Evolutionary conservation across 73 alveolate genomes (phyloP), one percentile per base, ranked within the genome.

Genomic region (Uronychia binucleata): DNA sequence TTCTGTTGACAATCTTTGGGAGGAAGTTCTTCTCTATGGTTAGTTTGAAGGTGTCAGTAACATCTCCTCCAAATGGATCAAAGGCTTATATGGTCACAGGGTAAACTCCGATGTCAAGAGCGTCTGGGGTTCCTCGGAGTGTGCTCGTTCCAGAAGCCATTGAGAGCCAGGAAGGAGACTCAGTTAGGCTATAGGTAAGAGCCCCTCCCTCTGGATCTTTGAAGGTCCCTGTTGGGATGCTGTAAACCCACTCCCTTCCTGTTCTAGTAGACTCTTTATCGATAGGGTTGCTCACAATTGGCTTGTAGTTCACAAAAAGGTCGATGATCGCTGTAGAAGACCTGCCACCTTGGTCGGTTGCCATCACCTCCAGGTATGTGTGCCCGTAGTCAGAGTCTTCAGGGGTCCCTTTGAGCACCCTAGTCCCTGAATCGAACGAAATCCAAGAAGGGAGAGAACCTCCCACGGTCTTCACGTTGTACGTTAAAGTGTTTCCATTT

Each of bases 161-260:
- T 5, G 86, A 31, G 26, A 34, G 59, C 86, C 86, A 79, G 0
- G 77, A 19, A 1, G 79, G 79, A 26, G 28, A 30, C 1, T 19
- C 33, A 35, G 75, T 14, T 59, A 33, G 19, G 28, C 82, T 74
- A 60, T 60, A 81, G 29, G 83, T 82, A 1, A 82, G 33, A 14
- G 78, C 59, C 32, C 74, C 89, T 25, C 89, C 82, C 32, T 82
- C 89, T 8, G 89, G 78, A 59, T 82, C 89, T 1, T 25, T 57
- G 59, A 14, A 67, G 13, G 75, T 67, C 78, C 67, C 67, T 11
- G 67, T 19, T 11, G 67, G 67, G 67, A 46, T 46, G 67, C n/a
- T 5, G 19, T 11, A 46, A 11, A 46, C 67, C 67, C 5, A 11
- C 19, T 46, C 67, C 19, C 19, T 46, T 46, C 67, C 67, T 11